phyloP scores from a whole-genome alignment of 2,329 filamentous ascomycete species.

The Dactylellina parvicollis region DNA sequence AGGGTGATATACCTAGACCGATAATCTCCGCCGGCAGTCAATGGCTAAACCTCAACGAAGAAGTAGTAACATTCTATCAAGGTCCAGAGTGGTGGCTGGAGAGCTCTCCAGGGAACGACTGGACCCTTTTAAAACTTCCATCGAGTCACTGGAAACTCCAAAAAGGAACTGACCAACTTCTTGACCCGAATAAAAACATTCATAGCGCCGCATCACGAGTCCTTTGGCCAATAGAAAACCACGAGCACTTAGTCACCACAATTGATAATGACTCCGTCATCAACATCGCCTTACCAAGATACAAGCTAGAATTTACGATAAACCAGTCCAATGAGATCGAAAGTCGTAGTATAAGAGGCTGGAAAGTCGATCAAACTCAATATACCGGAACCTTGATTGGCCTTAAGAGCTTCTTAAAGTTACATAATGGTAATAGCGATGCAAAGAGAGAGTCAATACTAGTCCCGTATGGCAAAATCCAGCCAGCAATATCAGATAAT shows the following conservation, averaged over 20 bases:
- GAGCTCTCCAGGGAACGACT: background rate
- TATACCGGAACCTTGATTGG: slow-evolving; percentile 65
- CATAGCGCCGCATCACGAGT: background rate
- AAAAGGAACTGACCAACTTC: background rate
- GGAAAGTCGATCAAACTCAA: slow-evolving; percentile 65
- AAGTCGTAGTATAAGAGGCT: slow-evolving; percentile 66
- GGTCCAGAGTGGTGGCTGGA: slow-evolving; percentile 8
- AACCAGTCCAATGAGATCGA: slow-evolving; percentile 58
- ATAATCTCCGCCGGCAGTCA: slow-evolving; percentile 13
- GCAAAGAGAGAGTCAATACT: slow-evolving; percentile 55
- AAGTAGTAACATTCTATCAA: slow-evolving; percentile 6
- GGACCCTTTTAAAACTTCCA: background rate
- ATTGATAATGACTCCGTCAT: slow-evolving; percentile 51
- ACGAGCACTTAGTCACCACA: background rate
- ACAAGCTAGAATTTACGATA: slow-evolving; percentile 65
- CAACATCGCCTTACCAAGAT: slow-evolving; percentile 64
- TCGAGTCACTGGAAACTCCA: background rate
- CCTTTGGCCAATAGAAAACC: background rate
- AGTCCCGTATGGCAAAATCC: slow-evolving; percentile 6
- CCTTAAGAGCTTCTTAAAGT: slow-evolving; percentile 65
- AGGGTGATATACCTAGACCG: slow-evolving; percentile 9
- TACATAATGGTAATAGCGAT: slow-evolving; percentile 60
- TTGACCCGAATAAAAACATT: slow-evolving; percentile 2
- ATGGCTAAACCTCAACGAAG: slow-evolving; percentile 14
- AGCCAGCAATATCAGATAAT: background rate